Conservation (phyloP, 1,284 basidiomycete genomes). For the Xerocomus amazonicus region DNA sequence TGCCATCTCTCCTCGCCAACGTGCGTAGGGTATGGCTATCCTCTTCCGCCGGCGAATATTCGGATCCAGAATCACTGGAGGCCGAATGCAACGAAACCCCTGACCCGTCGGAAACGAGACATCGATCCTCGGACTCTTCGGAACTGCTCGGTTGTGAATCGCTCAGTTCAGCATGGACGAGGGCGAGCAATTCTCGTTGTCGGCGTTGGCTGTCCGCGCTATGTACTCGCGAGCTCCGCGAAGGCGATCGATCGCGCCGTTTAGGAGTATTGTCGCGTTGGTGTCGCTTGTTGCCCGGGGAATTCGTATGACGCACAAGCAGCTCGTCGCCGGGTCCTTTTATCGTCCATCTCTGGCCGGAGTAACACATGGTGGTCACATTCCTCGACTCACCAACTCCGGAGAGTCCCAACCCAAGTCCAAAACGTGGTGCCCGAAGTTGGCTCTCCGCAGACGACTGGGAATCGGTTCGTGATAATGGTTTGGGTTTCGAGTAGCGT, state of each 20-base stretch:
- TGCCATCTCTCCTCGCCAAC: constrained; percentile 11
- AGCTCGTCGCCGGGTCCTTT: constrained; percentile 9
- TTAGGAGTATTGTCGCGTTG: constrained; percentile 11
- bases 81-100: constrained; percentile 21
- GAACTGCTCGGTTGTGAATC: constrained; percentile 23
- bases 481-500: constrained; percentile 18
- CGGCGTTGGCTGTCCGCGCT: constrained; percentile 12
- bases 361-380: constrained; percentile 5
- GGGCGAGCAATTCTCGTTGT: constrained; percentile 22
- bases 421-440: constrained; percentile 27
- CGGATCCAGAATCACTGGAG: constrained; percentile 29
- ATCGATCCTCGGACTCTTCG: constrained; percentile 12
- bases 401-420: constrained; percentile 28
- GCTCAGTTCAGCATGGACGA: background rate
- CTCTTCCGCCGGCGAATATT: constrained; percentile 29
- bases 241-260: constrained; percentile 8
- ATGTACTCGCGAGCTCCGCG: constrained; percentile 5
- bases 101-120: constrained; percentile 16
- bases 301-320: constrained; percentile 5
- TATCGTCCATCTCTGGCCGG: constrained; percentile 14
- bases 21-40: constrained; percentile 1
- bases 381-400: constrained; percentile 15
- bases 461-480: constrained; percentile 16
- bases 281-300: constrained; percentile 6
- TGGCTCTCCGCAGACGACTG: constrained; percentile 24